Percentiles rank a stretch among this genome's conserved stretches.
These are phyloP conservation scores for Schizochytrium sp. DNA, from an alignment of 108 stramenopile genomes.

Conservation along the genomic window DNA sequence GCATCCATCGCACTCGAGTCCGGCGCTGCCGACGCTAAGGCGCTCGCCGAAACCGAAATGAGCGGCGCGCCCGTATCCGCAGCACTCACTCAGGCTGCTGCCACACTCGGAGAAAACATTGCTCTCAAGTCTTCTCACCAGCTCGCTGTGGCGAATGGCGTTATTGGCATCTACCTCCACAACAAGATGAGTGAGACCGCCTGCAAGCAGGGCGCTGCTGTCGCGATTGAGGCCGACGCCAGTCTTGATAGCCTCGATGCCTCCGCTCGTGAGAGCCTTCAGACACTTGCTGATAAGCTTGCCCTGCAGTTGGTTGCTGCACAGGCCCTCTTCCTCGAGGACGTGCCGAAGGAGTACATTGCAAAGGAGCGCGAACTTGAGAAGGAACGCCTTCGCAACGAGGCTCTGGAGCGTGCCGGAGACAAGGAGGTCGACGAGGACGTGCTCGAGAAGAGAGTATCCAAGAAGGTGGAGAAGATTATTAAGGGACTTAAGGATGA, in stretches of 20 bases:
- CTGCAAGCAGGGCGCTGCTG: slow-evolving; percentile 22
- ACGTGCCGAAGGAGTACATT: background rate
- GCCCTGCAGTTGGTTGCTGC: slow-evolving; percentile 66
- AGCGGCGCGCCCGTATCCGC: background rate
- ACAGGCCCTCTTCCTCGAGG: slow-evolving; percentile 33
- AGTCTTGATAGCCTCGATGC: background rate
- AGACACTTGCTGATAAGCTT: background rate
- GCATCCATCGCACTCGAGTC: slow-evolving; percentile 64
- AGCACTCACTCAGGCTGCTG: slow-evolving; percentile 3
- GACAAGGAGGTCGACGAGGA: slow-evolving; percentile 41
- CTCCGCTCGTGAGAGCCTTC: background rate
- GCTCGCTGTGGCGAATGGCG: slow-evolving; percentile 30
- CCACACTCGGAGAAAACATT: slow-evolving; percentile 63
- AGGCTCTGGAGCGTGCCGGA: background rate
- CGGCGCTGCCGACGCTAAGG: slow-evolving; percentile 7
- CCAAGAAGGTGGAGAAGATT: slow-evolving; percentile 60
- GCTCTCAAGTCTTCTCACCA: background rate
- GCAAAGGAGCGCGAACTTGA: background rate
- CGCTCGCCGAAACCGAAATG: background rate
- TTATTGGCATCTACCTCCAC: slow-evolving; percentile 64
- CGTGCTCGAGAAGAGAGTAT: slow-evolving; percentile 3
- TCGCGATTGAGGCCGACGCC: slow-evolving; percentile 1
- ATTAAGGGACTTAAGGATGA: slow-evolving; percentile 53
- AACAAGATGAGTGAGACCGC: slow-evolving; percentile 2
- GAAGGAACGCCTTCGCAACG: slow-evolving; percentile 13